Evolutionary conservation across 768 basidiomycete species (phyloP).

Genomic region (Chalciporus sphaerocephalus): DNA sequence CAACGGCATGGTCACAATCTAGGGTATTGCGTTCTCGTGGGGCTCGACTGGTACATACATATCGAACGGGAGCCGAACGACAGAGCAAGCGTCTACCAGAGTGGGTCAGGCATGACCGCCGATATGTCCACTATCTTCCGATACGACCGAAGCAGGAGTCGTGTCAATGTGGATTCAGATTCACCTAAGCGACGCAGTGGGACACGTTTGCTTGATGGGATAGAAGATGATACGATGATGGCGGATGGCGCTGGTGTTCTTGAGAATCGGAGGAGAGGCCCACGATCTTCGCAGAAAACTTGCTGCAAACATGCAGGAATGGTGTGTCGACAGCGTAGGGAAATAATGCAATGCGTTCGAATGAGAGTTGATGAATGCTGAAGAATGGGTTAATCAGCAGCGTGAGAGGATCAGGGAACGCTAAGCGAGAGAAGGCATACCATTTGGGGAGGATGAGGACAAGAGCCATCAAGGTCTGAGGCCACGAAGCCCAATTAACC

Average conservation of each 20-base stretch:
- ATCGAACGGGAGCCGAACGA: not conserved
- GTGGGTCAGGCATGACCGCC: not conserved
- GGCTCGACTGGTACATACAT: not conserved
- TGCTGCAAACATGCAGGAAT: constrained; percentile 21
- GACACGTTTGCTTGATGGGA: not conserved
- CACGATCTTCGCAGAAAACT: not conserved
- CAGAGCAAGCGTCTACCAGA: not conserved
- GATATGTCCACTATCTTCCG: not conserved
- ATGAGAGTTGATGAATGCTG: not conserved
- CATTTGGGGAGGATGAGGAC: not conserved
- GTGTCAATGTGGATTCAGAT: not conserved
- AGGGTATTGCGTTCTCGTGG: not conserved
- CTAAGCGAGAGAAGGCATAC: constrained; percentile 12
- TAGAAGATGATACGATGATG: not conserved
- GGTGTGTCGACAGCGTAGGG: constrained; percentile 15
- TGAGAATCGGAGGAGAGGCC: not conserved
- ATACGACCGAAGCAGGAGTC: not conserved
- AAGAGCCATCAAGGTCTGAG: constrained; percentile 2
- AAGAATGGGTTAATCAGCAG: constrained; percentile 1
- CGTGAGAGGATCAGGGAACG: constrained; percentile 9
- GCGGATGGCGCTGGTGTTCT: not conserved
- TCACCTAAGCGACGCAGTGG: not conserved
- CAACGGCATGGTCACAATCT: constrained; percentile 1
- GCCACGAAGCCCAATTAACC: constrained; percentile 8
- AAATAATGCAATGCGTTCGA: constrained; percentile 8